phyloP scores from a whole-genome alignment of 2,329 filamentous ascomycete species.

The Onygena corvina region DNA sequence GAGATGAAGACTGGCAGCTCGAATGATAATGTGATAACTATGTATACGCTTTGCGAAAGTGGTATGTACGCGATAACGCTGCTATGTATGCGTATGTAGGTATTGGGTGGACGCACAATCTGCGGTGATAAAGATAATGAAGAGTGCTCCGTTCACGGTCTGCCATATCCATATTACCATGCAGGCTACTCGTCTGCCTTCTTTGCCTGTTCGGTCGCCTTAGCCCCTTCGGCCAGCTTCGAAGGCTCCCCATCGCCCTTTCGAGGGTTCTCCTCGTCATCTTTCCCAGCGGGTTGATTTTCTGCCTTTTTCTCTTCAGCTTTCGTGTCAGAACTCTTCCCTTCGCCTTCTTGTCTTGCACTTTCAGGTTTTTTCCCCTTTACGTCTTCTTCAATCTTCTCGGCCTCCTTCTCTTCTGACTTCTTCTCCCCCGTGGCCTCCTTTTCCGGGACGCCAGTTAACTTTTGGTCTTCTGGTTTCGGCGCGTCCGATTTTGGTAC shows the following conservation, averaged over 20 bases:
- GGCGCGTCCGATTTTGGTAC: slow-evolving; percentile 14
- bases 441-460: not conserved
- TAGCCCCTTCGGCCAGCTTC: not conserved
- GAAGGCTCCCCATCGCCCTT: not conserved
- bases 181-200: not conserved
- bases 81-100: too few species aligned
- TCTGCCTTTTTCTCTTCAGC: slow-evolving; percentile 10
- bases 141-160: too few species aligned
- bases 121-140: too few species aligned
- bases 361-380: slow-evolving; percentile 15
- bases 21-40: too few species aligned
- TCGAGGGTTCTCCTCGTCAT: not conserved
- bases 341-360: not conserved
- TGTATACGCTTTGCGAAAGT: too few species aligned
- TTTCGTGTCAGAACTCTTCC: slow-evolving; percentile 13
- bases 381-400: slow-evolving; percentile 15
- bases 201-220: slow-evolving; percentile 1
- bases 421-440: not conserved
- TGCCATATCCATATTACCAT: too few species aligned
- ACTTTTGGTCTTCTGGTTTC: slow-evolving; percentile 11
- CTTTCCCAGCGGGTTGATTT: slow-evolving; percentile 12
- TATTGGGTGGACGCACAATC: too few species aligned
- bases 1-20: too few species aligned
- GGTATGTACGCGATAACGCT: too few species aligned
- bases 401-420: not conserved